These are phyloP conservation scores for Jatropha multifida DNA, from an alignment of 441 rosid genomes.

Conservation along the genomic window DNA sequence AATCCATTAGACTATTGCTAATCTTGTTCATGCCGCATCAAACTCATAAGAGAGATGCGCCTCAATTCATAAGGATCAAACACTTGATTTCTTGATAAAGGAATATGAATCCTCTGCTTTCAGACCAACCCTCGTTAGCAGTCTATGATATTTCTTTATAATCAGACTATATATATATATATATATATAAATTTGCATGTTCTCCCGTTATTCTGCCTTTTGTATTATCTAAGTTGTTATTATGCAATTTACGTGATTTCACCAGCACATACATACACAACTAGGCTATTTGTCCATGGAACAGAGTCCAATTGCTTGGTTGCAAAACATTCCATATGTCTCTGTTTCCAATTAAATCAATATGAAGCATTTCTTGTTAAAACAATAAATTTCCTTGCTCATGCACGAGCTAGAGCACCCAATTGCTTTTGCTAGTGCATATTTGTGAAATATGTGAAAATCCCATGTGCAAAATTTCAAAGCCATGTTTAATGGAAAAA, in stretches of 20 bases:
- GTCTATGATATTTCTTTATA: too few species aligned
- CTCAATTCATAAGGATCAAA: too few species aligned
- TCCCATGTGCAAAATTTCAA: slow-evolving; percentile 1
- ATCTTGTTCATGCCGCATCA: too few species aligned
- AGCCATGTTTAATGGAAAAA: not conserved
- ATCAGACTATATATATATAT: too few species aligned
- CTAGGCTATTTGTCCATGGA: not conserved
- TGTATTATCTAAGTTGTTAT: not conserved
- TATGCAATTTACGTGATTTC: not conserved
- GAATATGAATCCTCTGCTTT: too few species aligned
- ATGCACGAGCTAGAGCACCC: not conserved
- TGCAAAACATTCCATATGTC: not conserved
- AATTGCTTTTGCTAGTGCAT: too few species aligned
- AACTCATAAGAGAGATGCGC: too few species aligned
- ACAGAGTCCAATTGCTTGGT: not conserved
- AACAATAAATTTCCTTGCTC: not conserved
- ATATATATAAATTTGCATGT: not conserved
- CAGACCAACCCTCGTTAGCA: too few species aligned
- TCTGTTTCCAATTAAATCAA: not conserved
- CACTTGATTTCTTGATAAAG: too few species aligned
- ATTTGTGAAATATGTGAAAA: not conserved
- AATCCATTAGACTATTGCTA: too few species aligned
- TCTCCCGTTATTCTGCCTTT: not conserved
- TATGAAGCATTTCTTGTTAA: too few species aligned
- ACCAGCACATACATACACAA: not conserved